A percentile compares a stretch with the other conserved stretches of the same genome.
Evolutionary conservation across 805 yeast genomes (phyloP).

Genomic region (Hanseniaspora taiwanica): DNA sequence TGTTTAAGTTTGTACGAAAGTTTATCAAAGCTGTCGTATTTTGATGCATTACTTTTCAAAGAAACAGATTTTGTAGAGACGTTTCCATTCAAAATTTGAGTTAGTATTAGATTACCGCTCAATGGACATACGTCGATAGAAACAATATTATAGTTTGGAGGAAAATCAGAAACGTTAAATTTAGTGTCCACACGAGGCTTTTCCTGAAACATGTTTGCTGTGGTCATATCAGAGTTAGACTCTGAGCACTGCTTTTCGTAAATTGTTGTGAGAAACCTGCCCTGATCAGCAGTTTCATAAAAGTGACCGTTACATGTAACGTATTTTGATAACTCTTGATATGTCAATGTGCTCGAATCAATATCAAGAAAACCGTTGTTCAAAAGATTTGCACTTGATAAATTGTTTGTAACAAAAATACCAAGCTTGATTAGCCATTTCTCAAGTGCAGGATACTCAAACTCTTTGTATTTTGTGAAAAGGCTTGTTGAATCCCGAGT

Average conservation of each 20-base stretch:
- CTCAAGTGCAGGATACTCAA: neutral
- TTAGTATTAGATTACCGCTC: constrained; percentile 45
- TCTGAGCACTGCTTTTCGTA: neutral
- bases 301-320: neutral
- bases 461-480: neutral
- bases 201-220: neutral
- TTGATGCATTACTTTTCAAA: neutral
- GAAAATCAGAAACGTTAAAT: neutral
- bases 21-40: constrained; percentile 26
- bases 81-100: constrained; percentile 25
- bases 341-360: neutral
- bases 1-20: constrained; percentile 32
- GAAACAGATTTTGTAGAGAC: neutral
- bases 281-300: neutral
- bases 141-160: constrained; percentile 24
- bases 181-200: no score
- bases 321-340: neutral
- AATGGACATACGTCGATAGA: constrained; percentile 46
- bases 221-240: no score
- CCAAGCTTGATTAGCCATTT: neutral
- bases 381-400: neutral
- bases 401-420: neutral
- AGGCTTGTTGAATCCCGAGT: neutral
- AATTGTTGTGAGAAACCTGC: neutral
- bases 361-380: neutral